These are phyloP conservation scores for Coelastrella sp. DNA, from an alignment of 139 green algal species.

Conservation along the genomic window DNA sequence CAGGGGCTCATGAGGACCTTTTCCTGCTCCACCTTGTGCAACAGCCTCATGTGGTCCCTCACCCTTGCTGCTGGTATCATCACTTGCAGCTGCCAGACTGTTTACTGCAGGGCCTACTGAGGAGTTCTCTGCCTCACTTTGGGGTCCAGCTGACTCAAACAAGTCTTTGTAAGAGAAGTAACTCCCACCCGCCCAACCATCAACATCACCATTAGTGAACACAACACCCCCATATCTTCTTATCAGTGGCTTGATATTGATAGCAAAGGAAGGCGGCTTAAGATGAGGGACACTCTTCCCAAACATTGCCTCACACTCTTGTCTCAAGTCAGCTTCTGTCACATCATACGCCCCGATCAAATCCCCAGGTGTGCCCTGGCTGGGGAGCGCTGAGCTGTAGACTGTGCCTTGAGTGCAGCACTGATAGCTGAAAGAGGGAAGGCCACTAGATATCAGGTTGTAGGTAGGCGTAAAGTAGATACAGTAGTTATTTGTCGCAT, in stretches of 20 bases:
- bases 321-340: neutral
- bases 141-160: neutral
- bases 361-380: neutral
- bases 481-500: neutral
- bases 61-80: neutral
- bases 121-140: neutral
- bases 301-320: neutral
- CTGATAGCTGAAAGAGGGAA: neutral
- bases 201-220: conserved; percentile 34
- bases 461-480: neutral
- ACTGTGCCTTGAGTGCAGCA: conserved; percentile 19
- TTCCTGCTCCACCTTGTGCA: neutral
- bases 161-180: neutral
- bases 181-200: conserved; percentile 34
- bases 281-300: neutral
- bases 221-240: neutral
- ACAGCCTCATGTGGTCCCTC: neutral
- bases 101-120: neutral
- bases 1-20: neutral
- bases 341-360: neutral
- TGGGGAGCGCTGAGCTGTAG: neutral
- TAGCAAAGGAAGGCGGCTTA: neutral
- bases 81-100: neutral
- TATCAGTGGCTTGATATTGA: neutral
- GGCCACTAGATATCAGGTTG: neutral